Evolutionary conservation across 2,329 filamentous ascomycete species (phyloP).

Genomic region (Thelonectria rubi): DNA sequence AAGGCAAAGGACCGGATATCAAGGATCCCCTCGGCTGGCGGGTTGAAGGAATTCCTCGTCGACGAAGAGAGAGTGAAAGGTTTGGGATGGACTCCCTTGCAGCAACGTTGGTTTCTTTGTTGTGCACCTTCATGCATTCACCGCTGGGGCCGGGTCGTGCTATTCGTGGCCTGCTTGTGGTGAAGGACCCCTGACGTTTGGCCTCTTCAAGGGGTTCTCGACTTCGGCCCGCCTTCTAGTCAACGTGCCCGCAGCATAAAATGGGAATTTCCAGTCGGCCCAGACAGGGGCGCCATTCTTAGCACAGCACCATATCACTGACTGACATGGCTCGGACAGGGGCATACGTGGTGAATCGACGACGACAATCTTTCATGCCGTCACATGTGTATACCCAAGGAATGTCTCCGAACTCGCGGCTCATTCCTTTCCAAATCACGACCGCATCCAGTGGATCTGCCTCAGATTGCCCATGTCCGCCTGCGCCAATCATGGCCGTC

Average conservation of each 20-base stretch:
- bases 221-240: slow-evolving; percentile 19
- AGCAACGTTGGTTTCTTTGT: background rate
- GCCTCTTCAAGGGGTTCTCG: background rate
- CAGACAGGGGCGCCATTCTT: slow-evolving; percentile 5
- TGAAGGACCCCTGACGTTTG: slow-evolving; percentile 13
- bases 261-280: slow-evolving; percentile 1
- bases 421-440: slow-evolving; percentile 2
- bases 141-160: slow-evolving; percentile 20
- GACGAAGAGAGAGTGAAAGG: slow-evolving; percentile 30
- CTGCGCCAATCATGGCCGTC: slow-evolving; percentile 13
- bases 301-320: background rate
- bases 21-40: slow-evolving; percentile 39
- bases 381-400: background rate
- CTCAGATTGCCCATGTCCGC: slow-evolving; percentile 2
- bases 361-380: background rate
- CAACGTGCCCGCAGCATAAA: slow-evolving; percentile 7
- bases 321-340: slow-evolving; percentile 14
- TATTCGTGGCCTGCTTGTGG: slow-evolving; percentile 22
- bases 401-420: slow-evolving; percentile 8
- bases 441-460: background rate
- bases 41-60: slow-evolving; percentile 37
- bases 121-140: slow-evolving; percentile 24
- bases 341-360: slow-evolving; percentile 17
- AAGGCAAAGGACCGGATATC: slow-evolving; percentile 2
- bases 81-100: background rate